These are phyloP conservation scores for Podosphaera aphanis DNA, from an alignment of 2,329 filamentous ascomycete species.

Conservation along the genomic window DNA sequence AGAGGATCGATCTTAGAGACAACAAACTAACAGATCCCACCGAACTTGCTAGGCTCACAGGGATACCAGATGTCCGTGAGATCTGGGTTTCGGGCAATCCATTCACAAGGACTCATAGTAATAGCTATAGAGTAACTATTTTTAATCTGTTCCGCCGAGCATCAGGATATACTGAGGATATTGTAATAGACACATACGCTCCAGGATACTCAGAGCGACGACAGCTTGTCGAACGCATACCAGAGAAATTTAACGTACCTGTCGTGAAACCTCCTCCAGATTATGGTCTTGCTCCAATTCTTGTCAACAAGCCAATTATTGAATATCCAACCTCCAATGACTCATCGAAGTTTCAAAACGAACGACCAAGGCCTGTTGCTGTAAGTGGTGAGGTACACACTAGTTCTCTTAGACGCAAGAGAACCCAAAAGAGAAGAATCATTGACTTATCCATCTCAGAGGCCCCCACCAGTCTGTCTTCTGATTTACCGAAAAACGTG, in stretches of 20 bases:
- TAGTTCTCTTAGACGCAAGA: constrained; percentile 33
- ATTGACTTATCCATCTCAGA: constrained; percentile 30
- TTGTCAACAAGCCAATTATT: constrained; percentile 44
- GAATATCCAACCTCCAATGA: constrained; percentile 28
- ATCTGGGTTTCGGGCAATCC: constrained; percentile 85
- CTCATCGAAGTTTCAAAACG: constrained; percentile 31
- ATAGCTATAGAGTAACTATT: constrained; percentile 58
- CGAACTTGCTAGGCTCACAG: constrained; percentile 71
- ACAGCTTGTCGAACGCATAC: constrained; percentile 58
- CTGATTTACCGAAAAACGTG: constrained; percentile 7
- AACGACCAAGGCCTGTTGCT: constrained; percentile 25
- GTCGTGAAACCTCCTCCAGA: constrained; percentile 51
- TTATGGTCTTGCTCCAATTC: constrained; percentile 29
- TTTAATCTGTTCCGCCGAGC: constrained; percentile 90
- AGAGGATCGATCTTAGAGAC: constrained; percentile 75
- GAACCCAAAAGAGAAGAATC: constrained; percentile 37
- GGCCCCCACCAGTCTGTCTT: constrained; percentile 9
- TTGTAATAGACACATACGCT: constrained; percentile 64
- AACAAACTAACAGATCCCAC: constrained; percentile 78
- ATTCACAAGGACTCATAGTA: constrained; percentile 65
- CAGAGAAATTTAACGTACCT: constrained; percentile 52
- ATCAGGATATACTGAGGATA: constrained; percentile 73
- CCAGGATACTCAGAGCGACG: constrained; percentile 73
- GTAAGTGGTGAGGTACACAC: constrained; percentile 34
- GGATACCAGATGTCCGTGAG: constrained; percentile 75